phyloP scores from a whole-genome alignment of 1,284 basidiomycete species.

The Xerocomus cyaneibrunnescens region DNA sequence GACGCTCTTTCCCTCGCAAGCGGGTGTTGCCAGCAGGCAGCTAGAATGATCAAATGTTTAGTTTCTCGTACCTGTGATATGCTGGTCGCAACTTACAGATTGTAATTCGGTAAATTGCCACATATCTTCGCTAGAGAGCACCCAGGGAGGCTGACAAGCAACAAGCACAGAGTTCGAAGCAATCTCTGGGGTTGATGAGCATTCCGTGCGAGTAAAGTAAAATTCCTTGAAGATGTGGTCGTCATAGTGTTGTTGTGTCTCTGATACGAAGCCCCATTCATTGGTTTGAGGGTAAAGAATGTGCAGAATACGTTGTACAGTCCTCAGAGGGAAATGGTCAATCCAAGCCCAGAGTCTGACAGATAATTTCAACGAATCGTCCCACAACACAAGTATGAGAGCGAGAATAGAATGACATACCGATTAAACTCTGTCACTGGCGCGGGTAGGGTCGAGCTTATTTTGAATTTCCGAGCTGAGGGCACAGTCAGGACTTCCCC shows the following conservation, averaged over 20 bases:
- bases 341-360: conserved; percentile 43
- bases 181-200: conserved; percentile 23
- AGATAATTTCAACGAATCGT: neutral
- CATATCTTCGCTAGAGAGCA: conserved; percentile 42
- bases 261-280: conserved; percentile 34
- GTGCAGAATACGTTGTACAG: conserved; percentile 45
- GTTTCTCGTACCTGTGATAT: neutral
- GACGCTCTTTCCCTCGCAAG: conserved; percentile 38
- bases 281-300: conserved; percentile 38
- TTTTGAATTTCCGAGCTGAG: conserved; percentile 32
- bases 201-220: conserved; percentile 36
- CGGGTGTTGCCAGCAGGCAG: conserved; percentile 27
- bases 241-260: conserved; percentile 34
- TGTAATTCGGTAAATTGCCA: conserved; percentile 38
- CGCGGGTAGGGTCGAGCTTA: conserved; percentile 26
- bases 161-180: conserved; percentile 38
- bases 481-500: conserved; percentile 37
- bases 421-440: conserved; percentile 37
- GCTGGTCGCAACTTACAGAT: conserved; percentile 30
- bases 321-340: conserved; percentile 42
- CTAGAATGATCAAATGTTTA: conserved; percentile 19
- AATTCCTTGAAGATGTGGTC: conserved; percentile 37
- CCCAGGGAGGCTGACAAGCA: conserved; percentile 50
- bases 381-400: neutral
- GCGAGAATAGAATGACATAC: conserved; percentile 13